Evolutionary conservation across 352 stramenopile genomes (phyloP).

Genomic region (Globisporangium carolinianum): DNA sequence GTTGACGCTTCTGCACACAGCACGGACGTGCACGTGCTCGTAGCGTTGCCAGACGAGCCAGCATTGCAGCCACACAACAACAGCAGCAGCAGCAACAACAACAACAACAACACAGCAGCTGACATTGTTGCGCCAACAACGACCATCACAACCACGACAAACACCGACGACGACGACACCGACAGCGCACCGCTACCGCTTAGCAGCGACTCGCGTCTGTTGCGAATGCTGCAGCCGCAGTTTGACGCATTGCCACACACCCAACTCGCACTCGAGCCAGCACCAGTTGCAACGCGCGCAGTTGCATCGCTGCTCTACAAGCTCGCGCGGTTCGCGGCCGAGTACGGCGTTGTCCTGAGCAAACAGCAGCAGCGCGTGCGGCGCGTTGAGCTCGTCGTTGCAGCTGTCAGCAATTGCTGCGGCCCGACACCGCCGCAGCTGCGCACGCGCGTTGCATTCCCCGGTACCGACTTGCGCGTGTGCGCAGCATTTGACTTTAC

Average conservation of each 20-base stretch:
- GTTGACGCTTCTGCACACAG: background rate
- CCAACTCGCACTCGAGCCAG: background rate
- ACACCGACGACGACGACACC: background rate
- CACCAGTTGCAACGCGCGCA: background rate
- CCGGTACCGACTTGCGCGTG: background rate
- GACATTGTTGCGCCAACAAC: background rate
- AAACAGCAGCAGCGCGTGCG: background rate
- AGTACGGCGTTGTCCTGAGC: background rate
- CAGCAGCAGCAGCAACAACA: background rate
- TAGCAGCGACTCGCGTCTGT: background rate
- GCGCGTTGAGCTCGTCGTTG: background rate
- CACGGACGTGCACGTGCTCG: background rate
- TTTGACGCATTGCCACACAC: background rate
- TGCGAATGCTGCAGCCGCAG: background rate
- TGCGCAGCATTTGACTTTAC: background rate
- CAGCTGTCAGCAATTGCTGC: background rate
- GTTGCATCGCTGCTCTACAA: background rate
- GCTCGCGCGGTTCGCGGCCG: background rate
- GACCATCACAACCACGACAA: background rate
- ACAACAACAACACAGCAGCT: background rate
- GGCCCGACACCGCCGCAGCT: background rate
- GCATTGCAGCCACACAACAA: background rate
- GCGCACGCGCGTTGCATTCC: background rate
- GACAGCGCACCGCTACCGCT: background rate
- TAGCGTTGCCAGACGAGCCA: slow-evolving; percentile 1